Conservation (phyloP, 192 early-diverging fungal genomes). For the Jimgerdemannia lactiflua region DNA sequence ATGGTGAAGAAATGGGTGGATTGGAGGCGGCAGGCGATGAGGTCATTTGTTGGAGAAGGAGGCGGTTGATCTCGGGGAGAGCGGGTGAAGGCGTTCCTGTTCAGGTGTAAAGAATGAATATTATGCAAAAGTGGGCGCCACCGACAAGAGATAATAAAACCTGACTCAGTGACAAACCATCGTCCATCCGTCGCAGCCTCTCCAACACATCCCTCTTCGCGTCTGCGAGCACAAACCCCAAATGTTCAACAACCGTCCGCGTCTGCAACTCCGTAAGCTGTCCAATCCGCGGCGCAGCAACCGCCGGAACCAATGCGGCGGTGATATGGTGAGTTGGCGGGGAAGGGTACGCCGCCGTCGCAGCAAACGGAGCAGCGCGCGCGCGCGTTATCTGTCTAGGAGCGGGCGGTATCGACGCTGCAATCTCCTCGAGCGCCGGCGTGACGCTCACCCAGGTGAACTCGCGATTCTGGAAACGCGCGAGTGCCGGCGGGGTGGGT, state of each 20-base stretch:
- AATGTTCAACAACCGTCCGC: background rate
- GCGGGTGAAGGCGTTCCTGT: background rate
- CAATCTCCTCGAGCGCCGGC: background rate
- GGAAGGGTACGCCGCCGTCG: background rate
- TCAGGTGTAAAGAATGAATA: background rate
- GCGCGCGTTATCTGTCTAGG: too few relatives aligned
- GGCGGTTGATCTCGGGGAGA: background rate
- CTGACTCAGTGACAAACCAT: background rate
- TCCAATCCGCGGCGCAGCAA: background rate
- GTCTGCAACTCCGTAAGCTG: background rate
- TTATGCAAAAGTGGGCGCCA: background rate
- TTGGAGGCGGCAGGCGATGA: background rate
- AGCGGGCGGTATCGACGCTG: too few relatives aligned
- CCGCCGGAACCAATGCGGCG: too few relatives aligned
- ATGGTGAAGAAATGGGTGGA: background rate
- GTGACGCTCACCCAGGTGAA: background rate
- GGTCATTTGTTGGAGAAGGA: background rate
- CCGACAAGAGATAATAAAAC: background rate
- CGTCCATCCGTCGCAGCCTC: background rate
- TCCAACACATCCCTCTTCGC: background rate
- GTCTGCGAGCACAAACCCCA: background rate
- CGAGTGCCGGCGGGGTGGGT: background rate
- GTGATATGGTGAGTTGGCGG: background rate
- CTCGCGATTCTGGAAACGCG: background rate
- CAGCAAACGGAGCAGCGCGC: background rate